Percentiles rank a stretch among this genome's conserved stretches.
These are phyloP conservation scores for Typha latifolia DNA, from an alignment of 176 grass and related monocot genomes.

Conservation along the genomic window DNA sequence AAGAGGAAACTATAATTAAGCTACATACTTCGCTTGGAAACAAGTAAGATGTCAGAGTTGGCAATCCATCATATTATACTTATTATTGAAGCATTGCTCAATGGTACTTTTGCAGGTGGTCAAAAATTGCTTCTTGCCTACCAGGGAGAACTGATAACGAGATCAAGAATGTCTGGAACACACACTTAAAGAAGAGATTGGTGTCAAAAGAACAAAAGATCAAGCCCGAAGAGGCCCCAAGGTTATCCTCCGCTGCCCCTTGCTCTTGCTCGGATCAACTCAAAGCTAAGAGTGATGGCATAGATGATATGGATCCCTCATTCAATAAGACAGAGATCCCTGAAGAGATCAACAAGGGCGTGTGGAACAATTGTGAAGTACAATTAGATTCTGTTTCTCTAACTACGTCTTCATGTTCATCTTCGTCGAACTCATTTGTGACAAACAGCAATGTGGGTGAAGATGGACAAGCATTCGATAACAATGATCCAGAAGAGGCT, in stretches of 20 bases:
- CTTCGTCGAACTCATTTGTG: constrained; percentile 7
- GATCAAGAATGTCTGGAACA: constrained; percentile 47
- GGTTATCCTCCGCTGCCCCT: not conserved
- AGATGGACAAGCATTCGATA: not conserved
- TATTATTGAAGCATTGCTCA: no score
- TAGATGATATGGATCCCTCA: not conserved
- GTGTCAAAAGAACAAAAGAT: constrained; percentile 2
- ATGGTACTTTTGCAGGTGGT: constrained; percentile 18
- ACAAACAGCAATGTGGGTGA: not conserved
- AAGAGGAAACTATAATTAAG: constrained; percentile 4
- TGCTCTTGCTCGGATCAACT: not conserved
- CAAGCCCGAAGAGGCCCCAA: not conserved
- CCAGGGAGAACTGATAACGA: constrained; percentile 41
- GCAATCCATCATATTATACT: no score
- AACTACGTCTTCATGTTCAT: constrained; percentile 10
- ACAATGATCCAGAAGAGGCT: not conserved
- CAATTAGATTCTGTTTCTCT: constrained; percentile 10
- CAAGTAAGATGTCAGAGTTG: not conserved
- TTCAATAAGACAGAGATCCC: constrained; percentile 13
- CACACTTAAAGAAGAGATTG: constrained; percentile 33
- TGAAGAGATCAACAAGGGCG: constrained; percentile 5
- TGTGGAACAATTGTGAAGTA: constrained; percentile 5
- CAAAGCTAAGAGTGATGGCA: not conserved
- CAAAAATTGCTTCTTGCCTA: constrained; percentile 30
- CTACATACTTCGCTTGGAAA: constrained; percentile 10